These are phyloP conservation scores for Sporothrix brunneoviolacea DNA, from an alignment of 2,329 filamentous ascomycete genomes.

Conservation along the genomic window DNA sequence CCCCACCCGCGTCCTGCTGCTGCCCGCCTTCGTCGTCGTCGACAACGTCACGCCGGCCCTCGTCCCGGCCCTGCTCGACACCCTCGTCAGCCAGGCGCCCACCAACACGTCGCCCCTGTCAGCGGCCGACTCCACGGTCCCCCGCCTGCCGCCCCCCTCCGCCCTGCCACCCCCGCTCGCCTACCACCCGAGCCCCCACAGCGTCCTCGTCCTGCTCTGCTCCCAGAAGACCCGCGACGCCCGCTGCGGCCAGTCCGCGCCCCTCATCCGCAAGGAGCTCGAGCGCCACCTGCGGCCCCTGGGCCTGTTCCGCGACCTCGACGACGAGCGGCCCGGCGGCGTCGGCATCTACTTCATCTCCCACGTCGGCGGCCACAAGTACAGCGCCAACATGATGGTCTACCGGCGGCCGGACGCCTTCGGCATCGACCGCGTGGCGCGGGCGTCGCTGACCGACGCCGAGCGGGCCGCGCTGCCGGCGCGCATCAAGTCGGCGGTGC, in stretches of 20 bases:
- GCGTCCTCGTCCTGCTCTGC: slow-evolving; percentile 84
- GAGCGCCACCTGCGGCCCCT: slow-evolving; percentile 81
- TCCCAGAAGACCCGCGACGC: slow-evolving; percentile 92
- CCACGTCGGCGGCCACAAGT: slow-evolving; percentile 95
- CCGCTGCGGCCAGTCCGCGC: slow-evolving; percentile 88
- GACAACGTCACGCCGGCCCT: slow-evolving; percentile 74
- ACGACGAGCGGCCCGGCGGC: slow-evolving; percentile 83
- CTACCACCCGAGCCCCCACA: slow-evolving; percentile 67
- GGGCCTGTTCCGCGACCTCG: slow-evolving; percentile 76
- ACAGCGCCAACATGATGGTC: slow-evolving; percentile 87
- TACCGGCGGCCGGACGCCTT: slow-evolving; percentile 64
- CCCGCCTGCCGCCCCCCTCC: slow-evolving; percentile 23
- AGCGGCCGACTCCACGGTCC: not conserved
- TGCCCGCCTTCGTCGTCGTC: slow-evolving; percentile 77
- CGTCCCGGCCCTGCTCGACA: slow-evolving; percentile 63
- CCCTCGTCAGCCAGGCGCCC: slow-evolving; percentile 63
- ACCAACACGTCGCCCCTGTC: slow-evolving; percentile 65
- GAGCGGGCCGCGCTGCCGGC: slow-evolving; percentile 29
- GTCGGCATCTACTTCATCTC: slow-evolving; percentile 96
- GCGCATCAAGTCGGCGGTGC: slow-evolving; percentile 21
- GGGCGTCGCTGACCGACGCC: slow-evolving; percentile 28
- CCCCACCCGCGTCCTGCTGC: slow-evolving; percentile 73
- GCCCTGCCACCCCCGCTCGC: slow-evolving; percentile 24
- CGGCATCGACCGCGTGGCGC: slow-evolving; percentile 41
- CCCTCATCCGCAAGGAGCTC: slow-evolving; percentile 79